phyloP scores from a whole-genome alignment of 768 basidiomycete species.

The Coprinopsis strossmayeri region DNA sequence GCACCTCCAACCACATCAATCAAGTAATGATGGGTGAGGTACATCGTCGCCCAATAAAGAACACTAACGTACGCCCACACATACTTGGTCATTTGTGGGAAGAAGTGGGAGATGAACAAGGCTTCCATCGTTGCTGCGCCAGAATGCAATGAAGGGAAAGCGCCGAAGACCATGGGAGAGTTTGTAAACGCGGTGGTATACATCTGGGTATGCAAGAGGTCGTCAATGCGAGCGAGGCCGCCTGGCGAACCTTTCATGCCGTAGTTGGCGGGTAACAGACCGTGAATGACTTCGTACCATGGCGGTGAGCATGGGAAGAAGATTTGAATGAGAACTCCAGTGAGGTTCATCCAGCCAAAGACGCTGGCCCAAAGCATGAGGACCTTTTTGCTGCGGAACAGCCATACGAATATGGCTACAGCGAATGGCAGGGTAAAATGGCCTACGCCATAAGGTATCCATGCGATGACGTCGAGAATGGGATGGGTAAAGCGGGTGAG shows the following conservation, averaged over 20 bases:
- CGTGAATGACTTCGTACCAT: constrained; percentile 97
- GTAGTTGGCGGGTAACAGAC: constrained; percentile 93
- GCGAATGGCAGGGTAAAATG: constrained; percentile 88
- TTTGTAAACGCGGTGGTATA: constrained; percentile 80
- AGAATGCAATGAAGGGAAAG: constrained; percentile 92
- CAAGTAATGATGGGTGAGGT: constrained; percentile 96
- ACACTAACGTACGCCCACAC: constrained; percentile 81
- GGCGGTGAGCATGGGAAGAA: constrained; percentile 90
- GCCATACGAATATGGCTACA: constrained; percentile 81
- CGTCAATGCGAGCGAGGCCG: constrained; percentile 88
- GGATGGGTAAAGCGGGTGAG: constrained; percentile 93
- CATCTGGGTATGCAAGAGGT: constrained; percentile 65
- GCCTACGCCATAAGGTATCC: constrained; percentile 94
- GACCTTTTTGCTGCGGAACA: constrained; percentile 76
- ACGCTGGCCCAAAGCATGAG: constrained; percentile 81
- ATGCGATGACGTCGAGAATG: constrained; percentile 85
- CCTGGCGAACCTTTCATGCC: constrained; percentile 88
- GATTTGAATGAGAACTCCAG: constrained; percentile 84
- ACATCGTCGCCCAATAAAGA: constrained; percentile 99
- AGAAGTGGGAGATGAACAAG: constrained; percentile 91
- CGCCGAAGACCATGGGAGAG: constrained; percentile 93
- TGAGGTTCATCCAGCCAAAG: constrained; percentile 90
- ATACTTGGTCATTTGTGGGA: constrained; percentile 61
- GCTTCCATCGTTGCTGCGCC: constrained; percentile 89
- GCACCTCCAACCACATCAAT: constrained; percentile 95